Evolutionary conservation across 805 yeast genomes (phyloP).

Genomic region (Candida broadrunensis): DNA sequence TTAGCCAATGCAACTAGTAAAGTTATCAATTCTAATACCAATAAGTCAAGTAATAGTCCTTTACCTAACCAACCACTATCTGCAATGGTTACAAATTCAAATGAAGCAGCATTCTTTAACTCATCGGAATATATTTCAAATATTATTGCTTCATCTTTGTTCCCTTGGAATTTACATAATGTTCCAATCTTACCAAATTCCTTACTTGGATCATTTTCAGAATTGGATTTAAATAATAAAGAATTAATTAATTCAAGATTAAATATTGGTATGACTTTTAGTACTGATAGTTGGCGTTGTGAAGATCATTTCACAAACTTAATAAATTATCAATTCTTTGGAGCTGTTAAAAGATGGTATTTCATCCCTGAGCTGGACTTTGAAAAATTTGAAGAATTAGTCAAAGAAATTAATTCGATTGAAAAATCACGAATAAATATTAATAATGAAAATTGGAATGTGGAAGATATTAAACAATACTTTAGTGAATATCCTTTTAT

Average conservation of each 20-base stretch:
- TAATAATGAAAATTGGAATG: constrained; percentile 18
- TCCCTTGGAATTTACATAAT: constrained; percentile 61
- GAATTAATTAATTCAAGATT: constrained; percentile 44
- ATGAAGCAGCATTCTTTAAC: constrained; percentile 14
- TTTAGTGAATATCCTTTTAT: constrained; percentile 13
- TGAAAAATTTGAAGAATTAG: constrained; percentile 46
- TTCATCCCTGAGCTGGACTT: constrained; percentile 57
- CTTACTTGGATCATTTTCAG: constrained; percentile 41
- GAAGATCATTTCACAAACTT: constrained; percentile 61
- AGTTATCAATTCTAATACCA: neutral
- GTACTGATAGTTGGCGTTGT: constrained; percentile 54
- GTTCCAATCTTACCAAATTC: constrained; percentile 50
- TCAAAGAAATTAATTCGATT: constrained; percentile 16
- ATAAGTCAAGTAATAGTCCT: neutral
- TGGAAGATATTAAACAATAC: constrained; percentile 13
- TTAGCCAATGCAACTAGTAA: constrained; percentile 3
- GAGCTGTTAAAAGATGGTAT: constrained; percentile 58
- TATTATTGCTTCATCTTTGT: constrained; percentile 19
- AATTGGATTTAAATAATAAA: constrained; percentile 40
- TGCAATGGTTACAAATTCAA: neutral
- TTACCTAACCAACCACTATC: neutral
- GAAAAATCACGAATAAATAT: constrained; percentile 13
- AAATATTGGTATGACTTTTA: constrained; percentile 51
- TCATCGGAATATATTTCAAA: constrained; percentile 16
- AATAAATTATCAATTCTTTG: constrained; percentile 53